Evolutionary conservation across 768 basidiomycete species (phyloP).

Genomic region (Tricholoma bakamatsutake): DNA sequence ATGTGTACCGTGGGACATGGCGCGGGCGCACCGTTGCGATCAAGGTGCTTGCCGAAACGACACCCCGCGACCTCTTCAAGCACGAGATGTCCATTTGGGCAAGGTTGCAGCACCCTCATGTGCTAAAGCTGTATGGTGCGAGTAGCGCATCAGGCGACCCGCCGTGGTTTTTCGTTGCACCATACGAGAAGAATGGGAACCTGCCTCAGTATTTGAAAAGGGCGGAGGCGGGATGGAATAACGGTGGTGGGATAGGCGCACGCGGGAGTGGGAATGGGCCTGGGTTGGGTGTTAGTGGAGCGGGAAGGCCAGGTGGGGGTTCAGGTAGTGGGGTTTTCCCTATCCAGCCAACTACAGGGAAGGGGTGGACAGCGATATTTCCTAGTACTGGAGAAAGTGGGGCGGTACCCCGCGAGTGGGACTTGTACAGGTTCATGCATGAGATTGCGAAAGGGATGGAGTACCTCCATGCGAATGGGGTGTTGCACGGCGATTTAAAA

Average conservation of each 20-base stretch:
- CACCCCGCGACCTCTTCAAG: slow-evolving; percentile 59
- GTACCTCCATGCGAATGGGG: slow-evolving; percentile 63
- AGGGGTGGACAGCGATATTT: no score
- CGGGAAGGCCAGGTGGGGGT: no score
- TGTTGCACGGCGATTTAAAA: slow-evolving; percentile 81
- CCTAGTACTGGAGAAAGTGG: background rate
- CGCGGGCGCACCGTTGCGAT: slow-evolving; percentile 58
- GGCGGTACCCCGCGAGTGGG: slow-evolving; percentile 27
- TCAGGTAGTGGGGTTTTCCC: no score
- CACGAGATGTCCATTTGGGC: slow-evolving; percentile 73
- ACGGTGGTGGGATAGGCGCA: background rate
- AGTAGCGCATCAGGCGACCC: slow-evolving; percentile 63
- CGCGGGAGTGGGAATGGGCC: slow-evolving; percentile 11
- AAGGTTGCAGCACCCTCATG: slow-evolving; percentile 57
- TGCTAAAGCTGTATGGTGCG: slow-evolving; percentile 72
- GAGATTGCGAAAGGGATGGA: slow-evolving; percentile 80
- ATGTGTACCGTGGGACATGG: slow-evolving; percentile 78
- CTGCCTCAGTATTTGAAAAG: slow-evolving; percentile 52
- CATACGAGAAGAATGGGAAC: slow-evolving; percentile 62
- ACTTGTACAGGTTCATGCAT: slow-evolving; percentile 56
- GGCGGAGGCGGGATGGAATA: slow-evolving; percentile 15
- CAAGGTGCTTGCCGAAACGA: slow-evolving; percentile 62
- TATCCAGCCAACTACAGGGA: no score
- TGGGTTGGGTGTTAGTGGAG: slow-evolving; percentile 1
- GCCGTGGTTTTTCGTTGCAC: slow-evolving; percentile 78